Base-by-base conservation (phyloP, 352 stramenopile genomes). In the Phytophthora palmivora region DNA sequence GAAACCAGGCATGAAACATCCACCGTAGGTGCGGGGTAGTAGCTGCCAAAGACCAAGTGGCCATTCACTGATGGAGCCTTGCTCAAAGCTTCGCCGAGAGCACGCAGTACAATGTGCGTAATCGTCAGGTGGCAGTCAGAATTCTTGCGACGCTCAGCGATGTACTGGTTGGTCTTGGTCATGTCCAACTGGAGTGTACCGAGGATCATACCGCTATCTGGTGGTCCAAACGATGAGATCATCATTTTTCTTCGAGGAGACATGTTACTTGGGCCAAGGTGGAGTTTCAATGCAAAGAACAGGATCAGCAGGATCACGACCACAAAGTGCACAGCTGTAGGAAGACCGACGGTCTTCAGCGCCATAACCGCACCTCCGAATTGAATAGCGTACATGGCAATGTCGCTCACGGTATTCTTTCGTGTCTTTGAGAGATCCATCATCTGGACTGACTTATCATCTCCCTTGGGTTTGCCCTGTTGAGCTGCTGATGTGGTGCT, bases 1-100 rank as follows among this genome's bases (percentile, higher is more conserved):
- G 80, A 76, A 16, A 89, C 78, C 16, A 91, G 56, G 28, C 76
- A 92, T 50, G 83, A 90, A 19, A 92, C 71, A 42, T 91, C 84
- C 33, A 88, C 76, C 0, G 71, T 88, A n/a, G 73, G 67, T 1
- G 81, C 76, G 2, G 69, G 73, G 64, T 89, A 91, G 38, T 88
- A 91, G 37, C 74, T 88, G 37, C 81, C 84, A 18, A 88, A 87
- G 10, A 92, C 72, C 38, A 91, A 70, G 67, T 92, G 75, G 55
- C 82, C 82, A 53, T 94, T 94, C 26, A 93, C 70, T 0, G 75
- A 83, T 10, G 82, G 84, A 5, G 79, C 69, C 21, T 78, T 73
- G 39, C 52, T 65, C 26, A 93, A 63, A 7, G 79, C 78, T 7
- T 66, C 52, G n/a, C 78, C 84, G 12, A 93, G 36, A 12, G 80